Conservation (phyloP, 345 rosid species). For the Aegle marmelos region DNA sequence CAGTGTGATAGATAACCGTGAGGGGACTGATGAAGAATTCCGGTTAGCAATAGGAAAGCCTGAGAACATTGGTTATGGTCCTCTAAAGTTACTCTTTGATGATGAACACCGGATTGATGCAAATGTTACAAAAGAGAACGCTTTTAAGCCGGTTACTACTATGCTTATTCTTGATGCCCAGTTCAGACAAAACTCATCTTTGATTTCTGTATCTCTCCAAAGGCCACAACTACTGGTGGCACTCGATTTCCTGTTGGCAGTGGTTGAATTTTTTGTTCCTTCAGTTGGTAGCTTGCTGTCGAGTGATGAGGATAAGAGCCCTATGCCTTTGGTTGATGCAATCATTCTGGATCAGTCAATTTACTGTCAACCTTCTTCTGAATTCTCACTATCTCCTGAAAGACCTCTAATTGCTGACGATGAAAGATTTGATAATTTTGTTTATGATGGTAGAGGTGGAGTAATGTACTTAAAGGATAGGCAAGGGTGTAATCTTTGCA, state of each 20-base stretch:
- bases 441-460: constrained; percentile 94
- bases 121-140: constrained; percentile 27
- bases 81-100: constrained; percentile 22
- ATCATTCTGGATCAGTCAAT: constrained; percentile 59
- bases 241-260: constrained; percentile 89
- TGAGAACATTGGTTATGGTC: constrained; percentile 40
- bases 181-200: constrained; percentile 59
- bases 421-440: constrained; percentile 65
- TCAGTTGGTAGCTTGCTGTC: constrained; percentile 63
- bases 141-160: constrained; percentile 57
- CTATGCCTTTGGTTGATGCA: constrained; percentile 50
- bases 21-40: constrained; percentile 76
- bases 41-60: constrained; percentile 83
- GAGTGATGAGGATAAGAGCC: constrained; percentile 60
- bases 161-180: constrained; percentile 95
- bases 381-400: constrained; percentile 66
- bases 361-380: constrained; percentile 60
- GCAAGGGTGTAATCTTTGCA: constrained; percentile 55
- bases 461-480: constrained; percentile 67
- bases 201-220: constrained; percentile 65
- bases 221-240: constrained; percentile 96
- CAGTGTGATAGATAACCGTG: constrained; percentile 87
- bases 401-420: constrained; percentile 84
- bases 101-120: constrained; percentile 37
- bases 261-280: constrained; percentile 92